These are phyloP conservation scores for Colletotrichum sp. DNA, from an alignment of 2,329 filamentous ascomycete genomes.

Conservation along the genomic window DNA sequence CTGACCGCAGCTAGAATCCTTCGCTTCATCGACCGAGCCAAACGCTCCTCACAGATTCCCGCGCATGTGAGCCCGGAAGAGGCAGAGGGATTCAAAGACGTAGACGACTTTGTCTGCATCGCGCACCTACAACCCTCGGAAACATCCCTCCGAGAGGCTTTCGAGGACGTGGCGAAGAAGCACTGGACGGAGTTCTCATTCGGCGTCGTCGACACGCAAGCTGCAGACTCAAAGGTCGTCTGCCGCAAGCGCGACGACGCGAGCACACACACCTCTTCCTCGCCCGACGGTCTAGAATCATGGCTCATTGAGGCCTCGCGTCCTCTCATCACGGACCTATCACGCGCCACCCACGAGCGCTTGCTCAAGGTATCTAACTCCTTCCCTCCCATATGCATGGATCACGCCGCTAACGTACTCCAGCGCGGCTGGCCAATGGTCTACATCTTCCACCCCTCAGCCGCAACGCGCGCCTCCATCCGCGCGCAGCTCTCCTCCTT, in stretches of 20 bases:
- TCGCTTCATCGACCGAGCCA: conserved; percentile 26
- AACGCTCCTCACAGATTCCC: conserved; percentile 26
- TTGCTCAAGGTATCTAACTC: conserved; percentile 34
- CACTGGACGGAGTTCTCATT: conserved; percentile 39
- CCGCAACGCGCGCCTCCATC: conserved; percentile 29
- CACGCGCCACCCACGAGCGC: conserved; percentile 33
- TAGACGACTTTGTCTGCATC: conserved; percentile 36
- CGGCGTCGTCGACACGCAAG: conserved; percentile 24
- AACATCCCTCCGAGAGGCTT: conserved; percentile 18
- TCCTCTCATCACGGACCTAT: conserved; percentile 35
- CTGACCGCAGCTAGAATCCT: conserved; percentile 22
- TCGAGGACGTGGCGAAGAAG: conserved; percentile 27
- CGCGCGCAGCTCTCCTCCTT: conserved; percentile 31
- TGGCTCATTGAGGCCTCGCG: conserved; percentile 31
- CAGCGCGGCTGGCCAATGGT: conserved; percentile 38
- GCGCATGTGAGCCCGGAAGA: conserved; percentile 22
- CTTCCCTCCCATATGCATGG: no score
- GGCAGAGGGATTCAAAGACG: conserved; percentile 28
- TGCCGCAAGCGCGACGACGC: conserved; percentile 35
- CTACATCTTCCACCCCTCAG: conserved; percentile 37
- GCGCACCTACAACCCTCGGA: conserved; percentile 28
- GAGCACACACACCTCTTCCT: conserved; percentile 23
- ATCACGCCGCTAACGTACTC: background rate
- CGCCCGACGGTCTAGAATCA: conserved; percentile 25
- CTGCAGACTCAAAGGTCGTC: conserved; percentile 25